Evolutionary conservation across 495 filamentous ascomycete species (phyloP).

Genomic region (Aspergillus campestris): DNA sequence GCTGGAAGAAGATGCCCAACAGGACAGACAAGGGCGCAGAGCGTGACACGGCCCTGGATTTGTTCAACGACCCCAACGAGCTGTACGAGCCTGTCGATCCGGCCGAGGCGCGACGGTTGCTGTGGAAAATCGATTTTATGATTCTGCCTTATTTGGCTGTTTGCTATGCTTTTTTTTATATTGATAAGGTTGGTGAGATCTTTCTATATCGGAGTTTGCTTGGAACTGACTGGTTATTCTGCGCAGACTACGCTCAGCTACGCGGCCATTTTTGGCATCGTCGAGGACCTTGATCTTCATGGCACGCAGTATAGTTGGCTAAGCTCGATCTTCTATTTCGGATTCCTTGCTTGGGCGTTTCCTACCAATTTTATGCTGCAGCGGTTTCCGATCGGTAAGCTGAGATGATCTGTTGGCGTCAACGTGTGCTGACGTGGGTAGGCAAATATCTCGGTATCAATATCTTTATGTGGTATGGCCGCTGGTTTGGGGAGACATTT

Average conservation of each 20-base stretch:
- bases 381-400: conserved; percentile 43
- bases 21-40: conserved; percentile 22
- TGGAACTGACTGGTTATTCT: conserved; percentile 29
- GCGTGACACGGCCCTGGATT: conserved; percentile 37
- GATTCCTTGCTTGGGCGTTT: conserved; percentile 42
- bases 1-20: conserved; percentile 14
- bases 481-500: background rate
- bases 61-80: conserved; percentile 34
- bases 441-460: conserved; percentile 51
- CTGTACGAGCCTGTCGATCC: conserved; percentile 41
- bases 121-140: conserved; percentile 50
- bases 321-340: conserved; percentile 42
- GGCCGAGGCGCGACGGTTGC: conserved; percentile 37
- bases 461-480: conserved; percentile 47
- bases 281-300: conserved; percentile 36
- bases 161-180: conserved; percentile 54
- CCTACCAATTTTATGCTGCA: conserved; percentile 50
- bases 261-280: conserved; percentile 51
- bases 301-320: conserved; percentile 45
- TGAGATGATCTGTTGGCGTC: too few relatives aligned
- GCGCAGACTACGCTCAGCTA: conserved; percentile 49
- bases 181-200: conserved; percentile 36
- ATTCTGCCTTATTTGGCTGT: conserved; percentile 43
- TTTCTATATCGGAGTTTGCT: conserved; percentile 18
- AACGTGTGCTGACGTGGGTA: conserved; percentile 7